Base-by-base conservation (phyloP, 2,329 filamentous ascomycete genomes). In the Fusarium denticulatum region DNA sequence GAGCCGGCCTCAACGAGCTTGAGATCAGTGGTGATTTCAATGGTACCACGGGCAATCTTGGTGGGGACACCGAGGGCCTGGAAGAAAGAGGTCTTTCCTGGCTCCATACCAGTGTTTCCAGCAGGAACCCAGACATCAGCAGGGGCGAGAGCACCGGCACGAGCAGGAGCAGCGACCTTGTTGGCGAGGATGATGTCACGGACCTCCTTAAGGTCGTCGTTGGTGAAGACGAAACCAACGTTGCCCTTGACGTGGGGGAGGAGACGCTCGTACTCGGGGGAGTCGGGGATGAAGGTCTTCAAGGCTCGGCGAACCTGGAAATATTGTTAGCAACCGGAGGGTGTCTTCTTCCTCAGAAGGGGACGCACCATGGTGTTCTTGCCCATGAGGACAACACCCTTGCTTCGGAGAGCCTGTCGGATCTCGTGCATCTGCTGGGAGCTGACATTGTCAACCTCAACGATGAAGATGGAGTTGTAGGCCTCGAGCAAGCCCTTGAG, bases 381-480 rank as follows among this genome's bases (percentile, higher is more conserved):
- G 85, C 96, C 96, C 96, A 98, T 98, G 88, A 99, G 90, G 81
- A 99, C 95, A 80, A 98, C 93, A 87, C 91, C 95, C 87, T 97
- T 88, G 75, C 92, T 93, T 85, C 96, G 95, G 85, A 99, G 93
- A 82, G 94, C 87, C 82, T 92, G 88, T 86, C 96, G 94, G 86
- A 99, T 98, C 92, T 99, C 96, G 94, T 99, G 96, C 97, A 99
- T 99, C 92, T 99, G 97, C 92, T 99, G 96, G 80, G 96, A 99
- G 86, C 93, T 94, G 92, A 99, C 96, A 99, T 98, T 99, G 94
- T 98, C 94, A 84, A 96, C 93, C 84, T 91, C 84, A 86, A 97
- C 95, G 86, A 99, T 95, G 94, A 99, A 98, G 89, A 98, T 93
- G 83, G 93, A 96, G 86, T 91, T 91, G 93, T 97, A 98, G 86